Evolutionary conservation across 169 alveolate genomes (phyloP), one percentile per base, ranked within the genome.

Genomic region (Plasmodium inui): DNA sequence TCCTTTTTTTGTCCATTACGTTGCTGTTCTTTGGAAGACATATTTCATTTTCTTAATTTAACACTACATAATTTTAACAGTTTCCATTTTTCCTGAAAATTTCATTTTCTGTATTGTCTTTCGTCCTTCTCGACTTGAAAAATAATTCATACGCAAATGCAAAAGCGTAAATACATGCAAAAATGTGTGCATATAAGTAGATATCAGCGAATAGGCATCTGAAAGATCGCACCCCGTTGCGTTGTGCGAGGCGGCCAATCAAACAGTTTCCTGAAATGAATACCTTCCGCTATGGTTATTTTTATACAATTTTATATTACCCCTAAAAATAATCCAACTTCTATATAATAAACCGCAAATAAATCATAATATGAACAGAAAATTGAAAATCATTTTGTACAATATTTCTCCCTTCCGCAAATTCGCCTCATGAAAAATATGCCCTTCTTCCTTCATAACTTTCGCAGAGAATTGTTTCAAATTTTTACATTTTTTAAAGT

Each of bases 1-100:
- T 46, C 71, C 93, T 86, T 86, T 86, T 86, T 76, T 32, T 86
- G 46, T 86, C 93, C 93, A 86, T 86, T 22, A 14, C 34, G 37
- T 17, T 71, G 19, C 19, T 12, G 7, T 57, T 32, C 14, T 34
- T 55, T 34, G 67, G 73, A 61, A 61, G 39, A 10, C 39, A 76
- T n/a, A 67, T 67, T 67, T 3, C 32, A 67, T 67, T 67, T 67
- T 28, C 76, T 28, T 67, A 67, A 22, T 67, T 67, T 67, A 22
- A 67, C 30, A 28, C 76, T 67, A 67, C 14, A 67, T 22, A 28
- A 28, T 28, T 19, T 67, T 37, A 26, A 26, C 10, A 67, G 30
- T 67, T 67, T 67, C 76, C 76, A 67, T 67, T 67, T 67, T 67
- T 67, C 41, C 37, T 28, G 76, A 67, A 67, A 67, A 67, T 28